Evolutionary conservation across 2,329 filamentous ascomycete species (phyloP), one percentile per base, ranked within the genome.

Genomic region (Alternaria arborescens): DNA sequence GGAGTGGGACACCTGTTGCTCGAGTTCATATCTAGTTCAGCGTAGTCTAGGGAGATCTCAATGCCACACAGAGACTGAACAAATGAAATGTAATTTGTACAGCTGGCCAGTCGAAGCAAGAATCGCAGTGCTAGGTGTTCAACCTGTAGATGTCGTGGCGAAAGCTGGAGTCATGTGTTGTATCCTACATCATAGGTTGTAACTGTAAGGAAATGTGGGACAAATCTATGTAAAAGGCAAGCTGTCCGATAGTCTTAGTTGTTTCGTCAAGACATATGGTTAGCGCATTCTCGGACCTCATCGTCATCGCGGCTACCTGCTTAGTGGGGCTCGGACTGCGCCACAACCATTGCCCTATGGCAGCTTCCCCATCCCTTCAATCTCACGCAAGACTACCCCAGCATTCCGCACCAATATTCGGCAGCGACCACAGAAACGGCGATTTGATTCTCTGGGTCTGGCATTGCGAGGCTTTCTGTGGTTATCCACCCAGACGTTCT

Each of bases 281-380:
- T 40, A 20, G 36, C 30, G 30, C 56, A 30, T 18, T 14, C 10
- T 11, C 26, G 12, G 36, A 26, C 22, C 36, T 26, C 38, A 40
- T 58, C 32, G 57, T 50, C 53, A 58, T 58, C 18, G 26, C 20
- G 42, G 50, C 51, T 34, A 32, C 46, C 22, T 30, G 42, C 52
- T 30, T 56, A 60, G 57, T 56, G 52, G 57, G 57, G 57, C 57
- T 28, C 11, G 20, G 14, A 32, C 42, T 54, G 50, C 26, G 55
- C 55, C 50, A 54, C 50, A 47, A 54, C 16, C 32, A 46, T 16
- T 47, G 22, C 32, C 42, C 55, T 18, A 34, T 16, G 32, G n/a
- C 16, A 46, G 42, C 32, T 41, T 34, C 50, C 26, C 26, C 32
- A 22, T 24, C 42, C 41, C 20, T 55, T 28, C 50, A 44, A 12